phyloP scores from a whole-genome alignment of 2,329 filamentous ascomycete species.

The Blumeriella jaapii region DNA sequence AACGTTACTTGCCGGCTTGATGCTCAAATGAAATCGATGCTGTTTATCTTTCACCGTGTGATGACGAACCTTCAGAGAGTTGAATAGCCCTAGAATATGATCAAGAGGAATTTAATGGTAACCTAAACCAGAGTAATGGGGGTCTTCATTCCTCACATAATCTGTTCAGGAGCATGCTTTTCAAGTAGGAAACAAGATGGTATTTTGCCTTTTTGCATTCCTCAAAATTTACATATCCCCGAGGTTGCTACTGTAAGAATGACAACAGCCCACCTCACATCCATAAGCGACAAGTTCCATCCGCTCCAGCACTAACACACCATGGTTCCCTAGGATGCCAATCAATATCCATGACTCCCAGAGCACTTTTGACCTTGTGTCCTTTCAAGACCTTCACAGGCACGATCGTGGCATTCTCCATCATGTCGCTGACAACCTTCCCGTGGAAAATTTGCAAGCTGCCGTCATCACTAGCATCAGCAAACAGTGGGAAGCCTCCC shows the following conservation, averaged over 20 bases:
- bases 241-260: conserved; percentile 12
- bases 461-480: conserved; percentile 90
- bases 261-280: conserved; percentile 34
- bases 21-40: too few relatives aligned
- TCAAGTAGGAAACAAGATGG: not conserved
- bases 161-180: too few relatives aligned
- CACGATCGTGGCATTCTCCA: conserved; percentile 94
- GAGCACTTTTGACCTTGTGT: conserved; percentile 72
- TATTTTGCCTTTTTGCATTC: conserved; percentile 6
- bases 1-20: too few relatives aligned
- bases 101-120: too few relatives aligned
- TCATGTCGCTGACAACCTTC: conserved; percentile 84
- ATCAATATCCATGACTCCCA: conserved; percentile 87
- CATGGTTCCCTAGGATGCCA: conserved; percentile 95
- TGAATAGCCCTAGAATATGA: too few relatives aligned
- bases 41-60: too few relatives aligned
- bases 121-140: too few relatives aligned
- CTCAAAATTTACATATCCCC: conserved; percentile 13
- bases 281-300: conserved; percentile 89
- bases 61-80: too few relatives aligned
- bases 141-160: too few relatives aligned
- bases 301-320: conserved; percentile 87
- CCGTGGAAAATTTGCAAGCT: conserved; percentile 94
- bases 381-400: conserved; percentile 89
- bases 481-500: conserved; percentile 71